Evolutionary conservation across 768 basidiomycete genomes (phyloP).

Genomic region (Termitomyces bulborhizus): DNA sequence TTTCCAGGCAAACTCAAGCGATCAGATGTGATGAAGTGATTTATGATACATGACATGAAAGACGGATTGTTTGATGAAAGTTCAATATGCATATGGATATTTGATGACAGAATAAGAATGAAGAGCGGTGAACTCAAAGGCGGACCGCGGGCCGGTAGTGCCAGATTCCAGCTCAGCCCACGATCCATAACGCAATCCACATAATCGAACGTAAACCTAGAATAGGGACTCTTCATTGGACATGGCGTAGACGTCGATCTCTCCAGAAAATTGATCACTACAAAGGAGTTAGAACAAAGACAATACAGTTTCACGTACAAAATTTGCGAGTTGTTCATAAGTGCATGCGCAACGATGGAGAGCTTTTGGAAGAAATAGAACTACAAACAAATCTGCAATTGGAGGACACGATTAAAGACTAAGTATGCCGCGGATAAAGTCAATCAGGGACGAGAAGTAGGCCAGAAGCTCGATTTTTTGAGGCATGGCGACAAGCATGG

Average conservation of each 20-base stretch:
- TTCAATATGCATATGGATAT: too few species aligned
- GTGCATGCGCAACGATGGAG: background rate
- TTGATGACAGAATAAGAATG: too few species aligned
- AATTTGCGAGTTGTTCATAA: constrained; percentile 3
- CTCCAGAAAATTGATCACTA: background rate
- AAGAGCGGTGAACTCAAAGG: too few species aligned
- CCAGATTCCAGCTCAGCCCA: too few species aligned
- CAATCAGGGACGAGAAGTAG: constrained; percentile 8
- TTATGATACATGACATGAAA: too few species aligned
- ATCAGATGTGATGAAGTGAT: too few species aligned
- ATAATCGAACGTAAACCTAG: too few species aligned
- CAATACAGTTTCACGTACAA: background rate
- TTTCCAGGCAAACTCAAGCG: too few species aligned
- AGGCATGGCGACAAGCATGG: constrained; percentile 11
- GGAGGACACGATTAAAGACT: constrained; percentile 1
- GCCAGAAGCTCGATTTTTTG: constrained; percentile 14
- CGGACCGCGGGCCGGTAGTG: too few species aligned
- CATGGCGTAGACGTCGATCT: constrained; percentile 4
- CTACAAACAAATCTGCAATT: background rate
- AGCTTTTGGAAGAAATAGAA: background rate
- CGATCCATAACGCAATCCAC: too few species aligned
- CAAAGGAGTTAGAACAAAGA: background rate
- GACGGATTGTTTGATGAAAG: too few species aligned
- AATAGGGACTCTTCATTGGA: background rate
- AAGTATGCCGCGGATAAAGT: constrained; percentile 6